These are phyloP conservation scores for Lenwebbia sp. DNA, from an alignment of 345 rosid genomes.

Conservation along the genomic window DNA sequence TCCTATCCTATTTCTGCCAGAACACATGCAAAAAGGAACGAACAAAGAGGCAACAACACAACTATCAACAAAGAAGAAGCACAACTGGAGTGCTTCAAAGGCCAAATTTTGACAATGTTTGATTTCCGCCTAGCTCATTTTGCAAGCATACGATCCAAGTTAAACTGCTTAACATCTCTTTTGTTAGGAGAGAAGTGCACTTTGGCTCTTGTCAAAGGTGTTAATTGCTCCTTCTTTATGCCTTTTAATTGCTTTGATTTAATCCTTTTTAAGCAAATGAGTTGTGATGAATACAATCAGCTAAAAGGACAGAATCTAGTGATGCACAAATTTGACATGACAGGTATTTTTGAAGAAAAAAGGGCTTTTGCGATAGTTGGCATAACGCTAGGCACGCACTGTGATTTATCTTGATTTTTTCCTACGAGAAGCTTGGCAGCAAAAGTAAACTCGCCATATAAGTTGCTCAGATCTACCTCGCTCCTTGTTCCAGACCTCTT, in stretches of 20 bases:
- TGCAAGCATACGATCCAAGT: not conserved
- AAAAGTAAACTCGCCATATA: not conserved
- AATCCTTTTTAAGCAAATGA: not conserved
- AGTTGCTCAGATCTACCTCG: conserved; percentile 40
- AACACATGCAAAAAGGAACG: not conserved
- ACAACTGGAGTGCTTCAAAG: not conserved
- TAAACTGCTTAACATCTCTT: not conserved
- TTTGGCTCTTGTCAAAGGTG: not conserved
- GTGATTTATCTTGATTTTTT: not conserved
- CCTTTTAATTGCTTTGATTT: not conserved
- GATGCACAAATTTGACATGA: not conserved
- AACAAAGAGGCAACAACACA: not conserved
- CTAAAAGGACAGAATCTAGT: not conserved
- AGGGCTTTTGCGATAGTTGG: not conserved
- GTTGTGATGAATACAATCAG: not conserved
- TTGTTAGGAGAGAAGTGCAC: not conserved
- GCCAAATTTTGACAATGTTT: not conserved
- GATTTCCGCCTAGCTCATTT: not conserved
- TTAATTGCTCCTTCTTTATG: not conserved
- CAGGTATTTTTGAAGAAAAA: not conserved
- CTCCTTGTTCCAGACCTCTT: conserved; percentile 51
- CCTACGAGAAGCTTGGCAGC: not conserved
- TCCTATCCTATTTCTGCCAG: not conserved
- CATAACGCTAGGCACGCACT: not conserved
- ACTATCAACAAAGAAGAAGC: not conserved